These are phyloP conservation scores for Calonectria naviculata DNA, from an alignment of 2,329 filamentous ascomycete genomes.

Conservation along the genomic window DNA sequence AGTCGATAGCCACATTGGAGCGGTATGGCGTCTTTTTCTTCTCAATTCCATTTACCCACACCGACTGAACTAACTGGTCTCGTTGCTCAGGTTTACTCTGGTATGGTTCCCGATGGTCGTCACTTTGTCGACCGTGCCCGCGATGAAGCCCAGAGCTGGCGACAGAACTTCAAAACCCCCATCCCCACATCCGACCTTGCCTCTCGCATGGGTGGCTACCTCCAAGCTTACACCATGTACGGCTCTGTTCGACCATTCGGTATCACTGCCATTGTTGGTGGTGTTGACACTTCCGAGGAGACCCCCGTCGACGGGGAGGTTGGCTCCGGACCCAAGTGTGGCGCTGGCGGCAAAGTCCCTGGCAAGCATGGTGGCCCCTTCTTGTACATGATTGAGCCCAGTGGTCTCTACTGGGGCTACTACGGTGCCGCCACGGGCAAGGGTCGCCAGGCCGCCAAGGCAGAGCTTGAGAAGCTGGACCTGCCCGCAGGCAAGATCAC, in stretches of 20 bases:
- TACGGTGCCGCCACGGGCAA: constrained; percentile 98
- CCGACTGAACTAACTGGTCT: constrained; percentile 17
- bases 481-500: constrained; percentile 81
- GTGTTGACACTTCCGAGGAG: constrained; percentile 91
- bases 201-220: constrained; percentile 92
- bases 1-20: constrained; percentile 91
- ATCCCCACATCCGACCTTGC: constrained; percentile 91
- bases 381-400: constrained; percentile 99
- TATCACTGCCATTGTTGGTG: constrained; percentile 92
- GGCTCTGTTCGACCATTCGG: constrained; percentile 96
- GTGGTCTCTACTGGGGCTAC: constrained; percentile 98
- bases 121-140: constrained; percentile 95
- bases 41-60: neutral
- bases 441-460: constrained; percentile 95
- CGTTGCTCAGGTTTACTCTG: constrained; percentile 82
- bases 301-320: constrained; percentile 91
- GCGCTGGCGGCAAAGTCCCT: constrained; percentile 83
- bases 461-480: constrained; percentile 97
- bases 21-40: constrained; percentile 70
- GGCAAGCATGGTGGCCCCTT: constrained; percentile 88
- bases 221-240: constrained; percentile 98
- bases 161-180: constrained; percentile 92
- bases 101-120: constrained; percentile 92
- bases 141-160: constrained; percentile 93
- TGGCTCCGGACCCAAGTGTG: constrained; percentile 80